Percentiles rank a stretch among this genome's conserved stretches.
phyloP scores from a whole-genome alignment of 177 flowering plant genomes.

The Vitis hybrid region DNA sequence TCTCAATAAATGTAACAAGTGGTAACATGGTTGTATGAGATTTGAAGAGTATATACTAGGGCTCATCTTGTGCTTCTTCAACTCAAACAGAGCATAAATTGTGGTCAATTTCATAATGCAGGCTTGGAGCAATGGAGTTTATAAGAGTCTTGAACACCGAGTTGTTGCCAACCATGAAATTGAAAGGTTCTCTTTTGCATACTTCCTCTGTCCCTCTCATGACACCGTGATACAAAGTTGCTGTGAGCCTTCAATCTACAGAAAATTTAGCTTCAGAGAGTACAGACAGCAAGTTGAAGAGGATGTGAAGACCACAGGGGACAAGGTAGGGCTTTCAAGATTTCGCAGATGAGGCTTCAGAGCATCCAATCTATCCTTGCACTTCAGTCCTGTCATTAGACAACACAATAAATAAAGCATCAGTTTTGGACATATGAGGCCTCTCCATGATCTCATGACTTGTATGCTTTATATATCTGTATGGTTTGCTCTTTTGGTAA shows the following conservation, averaged over 20 bases:
- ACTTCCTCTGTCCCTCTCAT: conserved; percentile 29
- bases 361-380: too few species aligned
- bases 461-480: too few species aligned
- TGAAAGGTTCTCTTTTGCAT: conserved; percentile 39
- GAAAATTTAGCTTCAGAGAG: conserved; percentile 30
- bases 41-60: background rate
- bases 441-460: too few species aligned
- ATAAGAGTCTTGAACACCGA: conserved; percentile 36
- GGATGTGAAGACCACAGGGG: conserved; percentile 31
- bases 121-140: conserved; percentile 42
- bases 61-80: background rate
- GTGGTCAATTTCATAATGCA: conserved; percentile 1
- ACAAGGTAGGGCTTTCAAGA: conserved; percentile 40
- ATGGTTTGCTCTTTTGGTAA: too few species aligned
- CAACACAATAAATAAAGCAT: too few species aligned
- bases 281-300: conserved; percentile 24
- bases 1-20: too few species aligned
- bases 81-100: background rate
- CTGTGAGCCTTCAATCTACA: conserved; percentile 17
- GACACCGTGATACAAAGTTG: conserved; percentile 26
- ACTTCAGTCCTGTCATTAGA: too few species aligned
- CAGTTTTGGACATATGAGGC: too few species aligned
- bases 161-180: conserved; percentile 22
- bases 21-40: too few species aligned
- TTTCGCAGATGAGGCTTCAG: conserved; percentile 15